Base-by-base conservation (phyloP, 1,139 yeast genomes). In the Protomyces macrosporus region DNA sequence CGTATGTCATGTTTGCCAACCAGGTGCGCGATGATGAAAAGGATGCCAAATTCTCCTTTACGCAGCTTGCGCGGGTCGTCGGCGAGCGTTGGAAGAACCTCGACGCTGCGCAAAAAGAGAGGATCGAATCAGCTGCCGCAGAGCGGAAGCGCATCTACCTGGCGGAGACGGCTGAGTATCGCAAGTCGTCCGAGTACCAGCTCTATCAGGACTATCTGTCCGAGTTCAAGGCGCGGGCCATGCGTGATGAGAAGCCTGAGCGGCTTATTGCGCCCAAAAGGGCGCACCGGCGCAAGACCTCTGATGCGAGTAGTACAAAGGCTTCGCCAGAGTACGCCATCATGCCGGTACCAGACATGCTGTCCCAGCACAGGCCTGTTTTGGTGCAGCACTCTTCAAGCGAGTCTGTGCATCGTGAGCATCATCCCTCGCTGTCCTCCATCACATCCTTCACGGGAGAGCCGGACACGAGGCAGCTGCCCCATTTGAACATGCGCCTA, bases 61-160 rank as follows among this genome's bases (percentile, higher is more conserved):
- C 62, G 6, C 60, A 62, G 12, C 32, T 57, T 6, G 61, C 65
- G 6, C 36, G 58, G 10, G 33, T 56, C 12, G 62, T 57, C 23
- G 65, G 62, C 7, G 59, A 56, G n/a, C 56, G 58, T 9, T 62
- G 65, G 65, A 62, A 62, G 40, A 48, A 32, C 45, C 52, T 62
- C 7, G 52, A 23, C 4, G n/a, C 55, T 7, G 39, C 45, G 4
- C 55, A 56, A 16, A 52, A 57, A 34, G 62, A 56, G 33, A 45
- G 52, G 16, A 51, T 56, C 23, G 65, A 62, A 16, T 33, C 56
- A 5, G 53, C 51, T 30, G 65, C 65, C 4, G 65, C 57, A 6
- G 51, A 32, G 30, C 33, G 32, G 14, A 56, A 57, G 42, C 42
- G 42, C 10, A 55, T 42, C 3, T 62, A 56, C 39, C 33, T 40